phyloP scores from a whole-genome alignment of 1,139 yeast genomes.

The Candida smagusa region DNA sequence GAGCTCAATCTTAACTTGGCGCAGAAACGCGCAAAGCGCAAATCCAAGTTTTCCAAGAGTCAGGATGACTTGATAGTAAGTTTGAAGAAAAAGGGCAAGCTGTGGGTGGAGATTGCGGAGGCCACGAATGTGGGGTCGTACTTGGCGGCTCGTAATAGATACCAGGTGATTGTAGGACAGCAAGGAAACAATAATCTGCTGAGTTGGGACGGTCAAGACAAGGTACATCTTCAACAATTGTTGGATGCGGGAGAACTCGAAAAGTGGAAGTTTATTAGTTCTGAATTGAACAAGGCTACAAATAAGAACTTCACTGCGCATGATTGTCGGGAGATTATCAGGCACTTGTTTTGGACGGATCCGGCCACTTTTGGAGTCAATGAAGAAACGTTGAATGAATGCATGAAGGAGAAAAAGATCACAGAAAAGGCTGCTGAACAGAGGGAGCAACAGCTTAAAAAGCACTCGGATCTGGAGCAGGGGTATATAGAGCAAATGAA shows the following conservation, averaged over 20 bases:
- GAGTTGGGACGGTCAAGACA: slow-evolving; percentile 62
- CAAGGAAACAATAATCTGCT: slow-evolving; percentile 72
- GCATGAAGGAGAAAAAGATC: slow-evolving; percentile 35
- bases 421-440: slow-evolving; percentile 37
- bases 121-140: slow-evolving; percentile 63
- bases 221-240: slow-evolving; percentile 45
- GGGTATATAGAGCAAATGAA: slow-evolving; percentile 13
- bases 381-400: slow-evolving; percentile 40
- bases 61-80: slow-evolving; percentile 66
- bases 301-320: slow-evolving; percentile 51
- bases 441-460: slow-evolving; percentile 15
- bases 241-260: slow-evolving; percentile 70
- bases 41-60: slow-evolving; percentile 62
- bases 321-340: slow-evolving; percentile 55
- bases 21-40: slow-evolving; percentile 53
- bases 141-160: slow-evolving; percentile 73
- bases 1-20: slow-evolving; percentile 24
- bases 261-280: slow-evolving; percentile 64
- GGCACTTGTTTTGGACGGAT: slow-evolving; percentile 51
- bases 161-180: slow-evolving; percentile 79
- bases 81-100: slow-evolving; percentile 59
- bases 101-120: slow-evolving; percentile 77
- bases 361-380: slow-evolving; percentile 59
- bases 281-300: slow-evolving; percentile 59
- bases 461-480: slow-evolving; percentile 12